These are phyloP conservation scores for Botryosphaeria dothidea DNA, from an alignment of 2,329 filamentous ascomycete species.

Conservation along the genomic window DNA sequence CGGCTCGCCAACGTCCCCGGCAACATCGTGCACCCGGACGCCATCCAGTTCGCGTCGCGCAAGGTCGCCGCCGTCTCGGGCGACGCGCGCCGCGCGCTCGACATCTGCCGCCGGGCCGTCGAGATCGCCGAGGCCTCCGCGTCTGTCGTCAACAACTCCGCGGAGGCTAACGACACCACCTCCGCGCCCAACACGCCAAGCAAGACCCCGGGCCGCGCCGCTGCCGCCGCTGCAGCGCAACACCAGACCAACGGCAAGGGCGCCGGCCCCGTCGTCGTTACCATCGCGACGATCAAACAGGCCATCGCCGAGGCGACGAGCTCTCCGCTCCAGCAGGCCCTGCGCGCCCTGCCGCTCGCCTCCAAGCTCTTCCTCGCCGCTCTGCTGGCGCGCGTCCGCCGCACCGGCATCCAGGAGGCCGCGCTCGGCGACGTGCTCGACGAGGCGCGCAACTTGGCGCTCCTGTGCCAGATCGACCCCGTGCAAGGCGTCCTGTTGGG, in stretches of 20 bases:
- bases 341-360: slow-evolving; percentile 77
- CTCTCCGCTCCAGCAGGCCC: slow-evolving; percentile 85
- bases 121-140: slow-evolving; percentile 91
- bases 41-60: slow-evolving; percentile 91
- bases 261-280: slow-evolving; percentile 67
- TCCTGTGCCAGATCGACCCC: slow-evolving; percentile 61
- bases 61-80: slow-evolving; percentile 97
- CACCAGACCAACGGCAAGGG: background rate
- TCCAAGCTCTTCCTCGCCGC: slow-evolving; percentile 86
- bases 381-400: slow-evolving; percentile 73
- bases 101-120: slow-evolving; percentile 93
- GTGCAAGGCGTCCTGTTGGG: slow-evolving; percentile 62
- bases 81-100: slow-evolving; percentile 86
- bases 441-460: slow-evolving; percentile 72
- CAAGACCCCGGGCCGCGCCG: slow-evolving; percentile 44
- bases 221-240: slow-evolving; percentile 10
- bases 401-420: slow-evolving; percentile 84
- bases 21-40: slow-evolving; percentile 87
- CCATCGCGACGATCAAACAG: slow-evolving; percentile 88
- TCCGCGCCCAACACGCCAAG: slow-evolving; percentile 61
- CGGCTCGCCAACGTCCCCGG: slow-evolving; percentile 84
- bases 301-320: slow-evolving; percentile 95
- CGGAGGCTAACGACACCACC: slow-evolving; percentile 34
- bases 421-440: slow-evolving; percentile 87
- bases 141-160: slow-evolving; percentile 30